These are phyloP conservation scores for Barnettozyma botsteinii DNA, from an alignment of 805 yeast species.

Conservation along the genomic window DNA sequence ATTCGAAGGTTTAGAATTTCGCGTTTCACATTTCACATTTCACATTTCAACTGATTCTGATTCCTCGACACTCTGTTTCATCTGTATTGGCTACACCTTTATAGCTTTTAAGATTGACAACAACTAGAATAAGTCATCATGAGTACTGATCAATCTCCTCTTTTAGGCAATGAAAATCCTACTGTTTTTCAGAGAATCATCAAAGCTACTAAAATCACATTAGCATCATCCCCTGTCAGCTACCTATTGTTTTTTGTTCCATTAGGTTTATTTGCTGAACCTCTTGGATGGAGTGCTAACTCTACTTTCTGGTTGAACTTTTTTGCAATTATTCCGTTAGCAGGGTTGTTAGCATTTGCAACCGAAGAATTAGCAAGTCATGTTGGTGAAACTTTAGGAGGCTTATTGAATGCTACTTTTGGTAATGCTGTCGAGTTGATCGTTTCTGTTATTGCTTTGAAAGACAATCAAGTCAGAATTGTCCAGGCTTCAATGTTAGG, in stretches of 20 bases:
- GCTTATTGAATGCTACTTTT: slow-evolving; percentile 90
- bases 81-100: not conserved
- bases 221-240: slow-evolving; percentile 67
- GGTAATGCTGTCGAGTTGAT: slow-evolving; percentile 98
- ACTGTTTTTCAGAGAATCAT: slow-evolving; percentile 11
- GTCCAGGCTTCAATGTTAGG: slow-evolving; percentile 98
- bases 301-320: slow-evolving; percentile 70
- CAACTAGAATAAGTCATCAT: not conserved
- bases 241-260: slow-evolving; percentile 81
- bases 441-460: slow-evolving; percentile 85
- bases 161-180: slow-evolving; percentile 8
- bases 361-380: slow-evolving; percentile 88
- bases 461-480: slow-evolving; percentile 80
- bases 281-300: slow-evolving; percentile 46
- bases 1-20: too few species aligned
- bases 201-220: slow-evolving; percentile 25
- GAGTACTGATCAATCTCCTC: slow-evolving; percentile 9
- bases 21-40: too few species aligned
- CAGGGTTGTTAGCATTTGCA: slow-evolving; percentile 83
- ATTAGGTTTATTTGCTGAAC: slow-evolving; percentile 73
- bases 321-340: slow-evolving; percentile 86
- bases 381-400: slow-evolving; percentile 91
- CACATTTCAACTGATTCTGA: too few species aligned
- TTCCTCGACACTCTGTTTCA: too few species aligned
- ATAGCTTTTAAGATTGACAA: too few species aligned